phyloP scores from a whole-genome alignment of 352 stramenopile species.

The Globisporangium perplexum region DNA sequence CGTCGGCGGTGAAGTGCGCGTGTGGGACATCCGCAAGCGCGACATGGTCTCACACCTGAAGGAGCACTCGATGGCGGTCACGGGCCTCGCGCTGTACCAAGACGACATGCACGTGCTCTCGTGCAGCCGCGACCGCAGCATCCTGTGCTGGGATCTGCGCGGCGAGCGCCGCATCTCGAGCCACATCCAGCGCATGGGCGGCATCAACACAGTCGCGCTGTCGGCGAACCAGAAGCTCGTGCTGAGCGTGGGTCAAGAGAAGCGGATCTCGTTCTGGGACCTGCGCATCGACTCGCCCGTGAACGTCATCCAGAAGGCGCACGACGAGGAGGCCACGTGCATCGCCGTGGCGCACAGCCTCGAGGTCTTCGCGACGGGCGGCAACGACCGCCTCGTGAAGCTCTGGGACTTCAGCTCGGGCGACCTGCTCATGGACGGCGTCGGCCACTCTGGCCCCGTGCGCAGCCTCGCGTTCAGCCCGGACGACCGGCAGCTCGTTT shows the following conservation, averaged over 20 bases:
- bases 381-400: slow-evolving; percentile 84
- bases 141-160: slow-evolving; percentile 92
- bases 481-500: slow-evolving; percentile 90
- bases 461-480: slow-evolving; percentile 79
- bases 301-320: slow-evolving; percentile 63
- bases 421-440: slow-evolving; percentile 60
- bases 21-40: slow-evolving; percentile 91
- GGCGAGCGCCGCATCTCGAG: slow-evolving; percentile 79
- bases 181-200: slow-evolving; percentile 92
- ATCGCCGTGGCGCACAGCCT: slow-evolving; percentile 84
- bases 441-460: slow-evolving; percentile 77
- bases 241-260: slow-evolving; percentile 89
- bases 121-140: slow-evolving; percentile 84
- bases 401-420: slow-evolving; percentile 75
- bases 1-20: slow-evolving; percentile 80
- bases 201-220: slow-evolving; percentile 90
- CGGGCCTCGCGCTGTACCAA: slow-evolving; percentile 77
- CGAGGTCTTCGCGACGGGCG: slow-evolving; percentile 83
- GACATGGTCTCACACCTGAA: slow-evolving; percentile 90
- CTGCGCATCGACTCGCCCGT: slow-evolving; percentile 82
- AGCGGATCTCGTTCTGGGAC: slow-evolving; percentile 92
- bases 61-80: slow-evolving; percentile 88
- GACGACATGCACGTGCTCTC: slow-evolving; percentile 90
- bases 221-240: slow-evolving; percentile 84
- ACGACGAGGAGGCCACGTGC: slow-evolving; percentile 85